Percentiles rank a stretch among this genome's conserved stretches.
These are phyloP conservation scores for Chloromonas sp. DNA, from an alignment of 163 green algal species.

Conservation along the genomic window DNA sequence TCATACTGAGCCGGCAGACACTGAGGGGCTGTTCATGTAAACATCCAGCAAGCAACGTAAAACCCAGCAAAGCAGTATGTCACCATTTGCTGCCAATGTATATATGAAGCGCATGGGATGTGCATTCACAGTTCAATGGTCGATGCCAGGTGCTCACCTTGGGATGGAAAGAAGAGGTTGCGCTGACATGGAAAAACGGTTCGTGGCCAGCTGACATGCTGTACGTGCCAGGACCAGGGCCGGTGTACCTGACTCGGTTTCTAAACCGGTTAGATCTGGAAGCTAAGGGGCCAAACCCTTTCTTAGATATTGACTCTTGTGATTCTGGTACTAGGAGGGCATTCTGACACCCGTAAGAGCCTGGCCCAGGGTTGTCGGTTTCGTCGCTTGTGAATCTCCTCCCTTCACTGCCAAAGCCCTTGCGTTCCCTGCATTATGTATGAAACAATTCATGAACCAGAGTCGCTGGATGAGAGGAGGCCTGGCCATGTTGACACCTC, in stretches of 20 bases:
- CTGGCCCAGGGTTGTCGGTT: constrained; percentile 1
- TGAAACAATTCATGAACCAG: too few species aligned
- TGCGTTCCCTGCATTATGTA: not conserved
- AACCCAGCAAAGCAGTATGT: too few species aligned
- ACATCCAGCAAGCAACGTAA: too few species aligned
- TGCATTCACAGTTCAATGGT: too few species aligned
- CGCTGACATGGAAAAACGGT: not conserved
- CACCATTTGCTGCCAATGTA: too few species aligned
- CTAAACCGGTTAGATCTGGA: not conserved
- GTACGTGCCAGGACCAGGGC: not conserved
- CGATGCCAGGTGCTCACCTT: not conserved
- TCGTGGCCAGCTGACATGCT: not conserved
- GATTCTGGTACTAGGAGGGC: not conserved
- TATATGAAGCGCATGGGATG: too few species aligned
- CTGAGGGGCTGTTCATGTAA: too few species aligned
- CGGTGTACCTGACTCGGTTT: not conserved
- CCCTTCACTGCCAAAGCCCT: constrained; percentile 6
- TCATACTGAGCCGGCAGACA: too few species aligned
- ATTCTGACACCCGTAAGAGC: not conserved
- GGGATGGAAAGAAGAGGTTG: not conserved
- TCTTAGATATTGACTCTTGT: not conserved
- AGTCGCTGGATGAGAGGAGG: not conserved
- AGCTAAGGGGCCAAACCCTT: not conserved
- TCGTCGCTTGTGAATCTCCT: not conserved
- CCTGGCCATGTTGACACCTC: too few species aligned